phyloP scores from a whole-genome alignment of 2,329 filamentous ascomycete species.

The Trichocomaceae sp. region DNA sequence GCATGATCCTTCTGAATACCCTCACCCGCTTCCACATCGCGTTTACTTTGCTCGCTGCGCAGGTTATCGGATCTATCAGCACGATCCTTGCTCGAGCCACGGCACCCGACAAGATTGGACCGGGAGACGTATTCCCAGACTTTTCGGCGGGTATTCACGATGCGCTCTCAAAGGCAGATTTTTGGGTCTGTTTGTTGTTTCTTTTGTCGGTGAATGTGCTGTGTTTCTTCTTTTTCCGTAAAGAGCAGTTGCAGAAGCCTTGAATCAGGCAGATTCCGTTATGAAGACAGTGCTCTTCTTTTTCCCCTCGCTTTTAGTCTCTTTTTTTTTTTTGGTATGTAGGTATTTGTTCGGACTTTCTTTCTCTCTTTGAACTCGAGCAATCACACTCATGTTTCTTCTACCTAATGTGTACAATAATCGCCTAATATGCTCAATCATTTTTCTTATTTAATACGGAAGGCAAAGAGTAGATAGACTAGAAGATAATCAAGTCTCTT shows the following conservation, averaged over 20 bases:
- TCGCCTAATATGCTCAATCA: neutral
- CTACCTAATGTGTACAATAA: neutral
- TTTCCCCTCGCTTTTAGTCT: neutral
- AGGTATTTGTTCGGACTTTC: neutral
- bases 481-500: neutral
- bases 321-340: too few relatives aligned
- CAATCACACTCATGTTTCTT: neutral
- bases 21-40: constrained; percentile 54
- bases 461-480: too few relatives aligned
- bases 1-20: constrained; percentile 57
- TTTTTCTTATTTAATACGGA: neutral
- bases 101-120: constrained; percentile 52
- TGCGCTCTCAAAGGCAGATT: constrained; percentile 16
- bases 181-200: constrained; percentile 36
- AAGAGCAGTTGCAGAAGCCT: constrained; percentile 21
- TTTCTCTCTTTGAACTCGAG: too few relatives aligned
- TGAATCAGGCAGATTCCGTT: constrained; percentile 9
- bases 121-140: constrained; percentile 53
- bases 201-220: constrained; percentile 50
- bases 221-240: constrained; percentile 46
- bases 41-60: constrained; percentile 32
- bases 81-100: constrained; percentile 54
- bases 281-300: neutral
- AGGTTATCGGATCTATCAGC: constrained; percentile 52
- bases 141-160: constrained; percentile 27